Base-by-base conservation (phyloP, 2,329 filamentous ascomycete genomes). In the Curvularia hawaiiensis region DNA sequence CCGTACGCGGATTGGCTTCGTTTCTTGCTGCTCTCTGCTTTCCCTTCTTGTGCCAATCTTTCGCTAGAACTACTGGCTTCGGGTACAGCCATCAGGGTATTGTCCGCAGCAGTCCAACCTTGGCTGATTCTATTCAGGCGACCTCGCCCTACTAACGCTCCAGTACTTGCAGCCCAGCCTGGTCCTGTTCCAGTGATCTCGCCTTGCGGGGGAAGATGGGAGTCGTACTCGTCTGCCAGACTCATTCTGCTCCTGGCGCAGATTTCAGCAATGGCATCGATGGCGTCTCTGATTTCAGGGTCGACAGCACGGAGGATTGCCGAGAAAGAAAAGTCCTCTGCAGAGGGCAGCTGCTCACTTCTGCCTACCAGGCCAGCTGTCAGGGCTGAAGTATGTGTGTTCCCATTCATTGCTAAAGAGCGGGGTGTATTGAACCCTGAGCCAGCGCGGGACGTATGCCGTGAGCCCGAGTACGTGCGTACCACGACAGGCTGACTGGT, bases 231-330 rank as follows among this genome's bases (percentile, higher is more conserved):
- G 65, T 88, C 84, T 10, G 85, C 84, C 58, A 88, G 74, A 64
- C 84, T 87, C 67, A 87, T 76, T 62, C 82, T 82, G 71, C 84
- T 88, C 58, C 84, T 79, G 3, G 85, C 85, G 63, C 84, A 86
- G 58, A 88, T 87, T 64, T 87, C 84, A 24, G 85, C 84, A 63
- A 88, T 88, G 16, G 84, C 83, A 66, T 87, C 83, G 52, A 88
- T 79, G 10, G 85, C 85, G 14, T 76, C 75, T 60, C 82, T 77
- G 46, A 88, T 84, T 63, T 87, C 84, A 12, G 83, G 81, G 54
- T 86, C 83, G 54, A 86, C 83, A 28, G 84, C 82, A 24, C 79
- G 78, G 14, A 86, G 74, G 57, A 86, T 85, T 28, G 80, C 79
- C 30, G 81, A 82, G 62, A 86, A 85, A 49, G 81, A 82, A 67